A percentile compares a stretch with the other conserved stretches of the same genome.
These are phyloP conservation scores for Chrysopogon serrulatus DNA, from an alignment of 176 grass and related monocot species.

Conservation along the genomic window DNA sequence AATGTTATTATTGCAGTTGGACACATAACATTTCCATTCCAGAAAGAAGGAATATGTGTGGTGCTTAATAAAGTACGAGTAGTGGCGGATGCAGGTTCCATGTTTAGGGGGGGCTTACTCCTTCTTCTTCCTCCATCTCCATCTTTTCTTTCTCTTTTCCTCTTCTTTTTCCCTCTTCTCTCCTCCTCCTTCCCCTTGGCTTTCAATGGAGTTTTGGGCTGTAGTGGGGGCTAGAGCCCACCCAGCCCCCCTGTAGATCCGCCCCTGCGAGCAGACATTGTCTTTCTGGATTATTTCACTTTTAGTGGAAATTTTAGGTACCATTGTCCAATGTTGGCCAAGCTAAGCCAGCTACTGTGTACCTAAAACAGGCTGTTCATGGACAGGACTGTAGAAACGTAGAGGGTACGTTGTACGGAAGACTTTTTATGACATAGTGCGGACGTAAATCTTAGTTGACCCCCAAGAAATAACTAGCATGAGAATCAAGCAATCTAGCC, in stretches of 20 bases:
- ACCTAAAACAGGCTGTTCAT: too few relatives aligned
- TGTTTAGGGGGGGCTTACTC: too few relatives aligned
- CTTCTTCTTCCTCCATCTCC: too few relatives aligned
- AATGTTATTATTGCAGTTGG: background rate
- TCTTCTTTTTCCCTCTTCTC: too few relatives aligned
- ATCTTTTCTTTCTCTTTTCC: too few relatives aligned
- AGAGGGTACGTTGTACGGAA: background rate
- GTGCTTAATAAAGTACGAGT: constrained; percentile 7
- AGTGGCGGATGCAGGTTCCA: too few relatives aligned
- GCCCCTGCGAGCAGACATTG: background rate
- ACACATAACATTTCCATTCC: constrained; percentile 7
- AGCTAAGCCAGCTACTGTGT: background rate
- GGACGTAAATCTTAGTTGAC: background rate
- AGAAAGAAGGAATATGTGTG: background rate
- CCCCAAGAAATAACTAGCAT: background rate
- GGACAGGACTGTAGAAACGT: background rate
- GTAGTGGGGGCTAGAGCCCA: too few relatives aligned
- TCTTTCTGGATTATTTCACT: background rate
- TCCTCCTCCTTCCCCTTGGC: too few relatives aligned
- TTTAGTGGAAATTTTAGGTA: constrained; percentile 9
- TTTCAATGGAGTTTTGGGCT: too few relatives aligned
- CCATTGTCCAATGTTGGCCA: constrained; percentile 17
- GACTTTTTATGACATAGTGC: background rate
- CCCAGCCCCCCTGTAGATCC: too few relatives aligned
- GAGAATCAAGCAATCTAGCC: too few relatives aligned